These are phyloP conservation scores for Sherardia arvensis DNA, from an alignment of 257 asterid species.

Conservation along the genomic window DNA sequence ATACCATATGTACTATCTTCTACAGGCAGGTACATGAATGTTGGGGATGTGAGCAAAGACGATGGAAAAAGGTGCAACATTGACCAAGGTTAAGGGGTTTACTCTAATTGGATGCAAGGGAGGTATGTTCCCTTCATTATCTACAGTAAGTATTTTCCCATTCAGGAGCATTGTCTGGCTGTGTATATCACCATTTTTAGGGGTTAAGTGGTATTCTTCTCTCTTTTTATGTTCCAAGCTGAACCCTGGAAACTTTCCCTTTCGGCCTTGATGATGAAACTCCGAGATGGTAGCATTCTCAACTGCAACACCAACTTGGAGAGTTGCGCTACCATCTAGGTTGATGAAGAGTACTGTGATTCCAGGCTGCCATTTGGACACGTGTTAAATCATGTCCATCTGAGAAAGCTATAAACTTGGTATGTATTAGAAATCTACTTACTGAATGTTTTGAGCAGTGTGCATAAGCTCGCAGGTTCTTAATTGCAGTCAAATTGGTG, in stretches of 20 bases:
- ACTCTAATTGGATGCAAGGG: slow-evolving; percentile 37
- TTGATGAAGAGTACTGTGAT: slow-evolving; percentile 68
- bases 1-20: neutral
- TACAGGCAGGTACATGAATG: slow-evolving; percentile 52
- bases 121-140: slow-evolving; percentile 53
- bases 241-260: slow-evolving; percentile 8
- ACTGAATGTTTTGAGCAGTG: slow-evolving; percentile 74
- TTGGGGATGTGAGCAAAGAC: slow-evolving; percentile 55
- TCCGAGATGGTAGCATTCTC: slow-evolving; percentile 16
- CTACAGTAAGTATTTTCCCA: slow-evolving; percentile 42
- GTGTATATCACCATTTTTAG: slow-evolving; percentile 56
- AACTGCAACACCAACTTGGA: slow-evolving; percentile 36
- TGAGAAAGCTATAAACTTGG: neutral
- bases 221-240: slow-evolving; percentile 1
- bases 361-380: slow-evolving; percentile 36
- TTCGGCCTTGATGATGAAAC: slow-evolving; percentile 4
- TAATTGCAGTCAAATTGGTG: slow-evolving; percentile 44
- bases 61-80: slow-evolving; percentile 61
- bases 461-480: slow-evolving; percentile 56
- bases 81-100: slow-evolving; percentile 32
- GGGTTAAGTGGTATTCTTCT: slow-evolving; percentile 66
- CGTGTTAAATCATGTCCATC: neutral
- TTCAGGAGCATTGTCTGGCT: slow-evolving; percentile 73
- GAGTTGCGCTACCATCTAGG: slow-evolving; percentile 44
- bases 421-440: slow-evolving; percentile 15